Evolutionary conservation across 1,284 basidiomycete genomes (phyloP), one percentile per base, ranked within the genome.

Genomic region (Rhodotorula sp.): DNA sequence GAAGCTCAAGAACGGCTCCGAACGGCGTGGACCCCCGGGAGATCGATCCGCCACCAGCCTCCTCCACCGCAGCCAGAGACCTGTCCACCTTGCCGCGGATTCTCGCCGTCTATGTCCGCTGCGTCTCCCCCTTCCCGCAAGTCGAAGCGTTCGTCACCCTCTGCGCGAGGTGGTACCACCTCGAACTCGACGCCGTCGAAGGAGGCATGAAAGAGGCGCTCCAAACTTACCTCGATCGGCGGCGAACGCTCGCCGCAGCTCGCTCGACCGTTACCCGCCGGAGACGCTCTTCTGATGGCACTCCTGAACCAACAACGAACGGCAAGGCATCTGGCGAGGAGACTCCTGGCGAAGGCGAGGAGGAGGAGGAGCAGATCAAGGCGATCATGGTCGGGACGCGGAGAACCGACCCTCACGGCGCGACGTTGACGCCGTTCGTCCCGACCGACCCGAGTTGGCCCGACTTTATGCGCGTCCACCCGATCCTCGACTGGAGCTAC

Each of bases 401-500:
- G 68, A 83, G 89, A 73, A 87, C 87, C 6, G 96, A 99, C 83
- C 96, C 96, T 2, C 93, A 97, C 81, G 94, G 95, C 79, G 79
- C 79, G 76, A 88, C 84, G 47, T 86, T 96, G 58, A 85, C 87
- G 0, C 86, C 87, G 74, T 86, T 88, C 61, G 90, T 90, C 75
- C 89, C 87, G 76, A 96, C 93, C 10, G 94, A 97, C 81, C 82
- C 86, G 0, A 90, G 86, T 65, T 99, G 96, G 96, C 95, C 96
- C 7, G 80, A 83, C 5, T 92, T 96, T 71, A 90, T 95, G 79
- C 88, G 96, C 29, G 88, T 99, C 43, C 96, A 99, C 80, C 96
- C 97, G 0, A 92, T 99, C 77, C 90, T 99, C 63, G 90, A 97
- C 80, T 99, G 96, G 96, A 85, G 87, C 0, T 99, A 99, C 81